A percentile compares a stretch with the other conserved stretches of the same genome.
These are phyloP conservation scores for Nematocida sp. DNA, from an alignment of 371 early-diverging fungal species.

Conservation along the genomic window DNA sequence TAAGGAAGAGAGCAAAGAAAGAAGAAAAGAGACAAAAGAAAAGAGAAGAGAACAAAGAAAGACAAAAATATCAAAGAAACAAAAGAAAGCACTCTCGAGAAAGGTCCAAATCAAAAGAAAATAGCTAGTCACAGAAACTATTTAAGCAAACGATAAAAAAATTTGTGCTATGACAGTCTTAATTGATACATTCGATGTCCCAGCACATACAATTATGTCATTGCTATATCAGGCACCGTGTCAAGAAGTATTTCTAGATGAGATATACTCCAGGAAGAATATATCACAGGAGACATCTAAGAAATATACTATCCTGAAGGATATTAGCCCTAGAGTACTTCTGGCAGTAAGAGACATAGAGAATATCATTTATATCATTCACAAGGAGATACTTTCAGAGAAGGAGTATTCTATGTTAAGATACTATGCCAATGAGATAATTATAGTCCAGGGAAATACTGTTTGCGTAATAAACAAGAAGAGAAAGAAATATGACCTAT, in stretches of 20 bases:
- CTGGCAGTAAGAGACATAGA: constrained; percentile 39
- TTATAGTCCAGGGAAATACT: constrained; percentile 16
- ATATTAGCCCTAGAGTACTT: constrained; percentile 37
- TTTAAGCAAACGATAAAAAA: constrained; percentile 45
- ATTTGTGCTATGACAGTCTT: constrained; percentile 50
- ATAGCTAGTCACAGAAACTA: neutral
- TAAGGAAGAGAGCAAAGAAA: neutral
- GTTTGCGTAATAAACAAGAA: constrained; percentile 37
- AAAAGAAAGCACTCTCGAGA: constrained; percentile 32
- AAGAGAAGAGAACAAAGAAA: constrained; percentile 33
- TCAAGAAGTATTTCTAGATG: constrained; percentile 34
- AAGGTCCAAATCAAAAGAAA: constrained; percentile 45
- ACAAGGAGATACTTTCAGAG: constrained; percentile 42
- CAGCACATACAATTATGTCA: constrained; percentile 45
- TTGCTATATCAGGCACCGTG: constrained; percentile 39
- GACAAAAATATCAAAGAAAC: constrained; percentile 45
- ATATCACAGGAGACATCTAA: constrained; percentile 12
- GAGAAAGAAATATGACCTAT: constrained; percentile 21
- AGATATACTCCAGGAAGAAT: constrained; percentile 19
- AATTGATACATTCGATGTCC: constrained; percentile 43
- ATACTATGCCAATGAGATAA: constrained; percentile 48
- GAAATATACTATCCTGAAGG: constrained; percentile 39
- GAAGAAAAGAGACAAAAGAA: constrained; percentile 41
- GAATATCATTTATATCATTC: constrained; percentile 35
- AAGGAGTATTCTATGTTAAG: constrained; percentile 35